phyloP scores from a whole-genome alignment of 148 eudicot genomes.

The Cornus suecica region DNA sequence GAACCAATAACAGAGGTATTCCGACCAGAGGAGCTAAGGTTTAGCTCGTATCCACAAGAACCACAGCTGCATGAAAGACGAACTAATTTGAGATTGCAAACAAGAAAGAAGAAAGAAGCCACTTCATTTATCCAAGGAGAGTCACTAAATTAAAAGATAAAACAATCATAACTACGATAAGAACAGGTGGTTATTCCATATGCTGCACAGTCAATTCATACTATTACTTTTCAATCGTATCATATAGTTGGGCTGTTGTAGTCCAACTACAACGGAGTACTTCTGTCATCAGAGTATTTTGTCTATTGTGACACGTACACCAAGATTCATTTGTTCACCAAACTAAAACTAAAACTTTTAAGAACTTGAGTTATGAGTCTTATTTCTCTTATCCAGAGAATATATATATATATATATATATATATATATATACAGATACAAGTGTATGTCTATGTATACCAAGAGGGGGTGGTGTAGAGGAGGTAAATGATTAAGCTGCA shows the following conservation, averaged over 20 bases:
- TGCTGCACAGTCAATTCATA: not conserved
- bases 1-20: slow-evolving; percentile 62
- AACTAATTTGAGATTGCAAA: not conserved
- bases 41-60: slow-evolving; percentile 70
- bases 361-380: no score
- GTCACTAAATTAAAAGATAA: not conserved
- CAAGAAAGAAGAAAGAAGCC: not conserved
- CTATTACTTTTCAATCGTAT: not conserved
- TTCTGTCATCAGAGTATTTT: no score
- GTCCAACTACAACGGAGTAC: no score
- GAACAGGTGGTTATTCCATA: not conserved
- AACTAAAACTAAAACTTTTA: no score
- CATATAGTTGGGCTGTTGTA: slow-evolving; percentile 52
- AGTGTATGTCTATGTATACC: no score
- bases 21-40: slow-evolving; percentile 64
- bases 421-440: no score
- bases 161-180: not conserved
- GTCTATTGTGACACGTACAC: not conserved
- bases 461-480: not conserved
- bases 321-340: no score
- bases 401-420: no score
- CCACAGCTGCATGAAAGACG: slow-evolving; percentile 60
- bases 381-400: no score
- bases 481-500: not conserved
- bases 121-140: not conserved